phyloP scores from a whole-genome alignment of 192 early-diverging fungal genomes.

The Cladochytrium replicatum region DNA sequence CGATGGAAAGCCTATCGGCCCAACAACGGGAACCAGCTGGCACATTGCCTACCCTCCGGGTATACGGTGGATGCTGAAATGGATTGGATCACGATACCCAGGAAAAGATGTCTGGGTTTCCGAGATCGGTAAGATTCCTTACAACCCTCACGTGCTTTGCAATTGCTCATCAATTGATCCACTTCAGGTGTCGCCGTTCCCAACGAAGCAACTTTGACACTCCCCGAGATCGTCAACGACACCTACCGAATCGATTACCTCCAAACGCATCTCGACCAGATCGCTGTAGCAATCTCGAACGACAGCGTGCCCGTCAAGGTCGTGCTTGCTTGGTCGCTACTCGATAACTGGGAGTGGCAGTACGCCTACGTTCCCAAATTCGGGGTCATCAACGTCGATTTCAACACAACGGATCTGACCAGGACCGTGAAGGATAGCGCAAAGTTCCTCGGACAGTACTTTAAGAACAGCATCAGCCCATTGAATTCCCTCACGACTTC shows the following conservation, averaged over 20 bases:
- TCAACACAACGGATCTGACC: not conserved
- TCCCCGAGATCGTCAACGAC: conserved; percentile 6
- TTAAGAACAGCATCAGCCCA: not conserved
- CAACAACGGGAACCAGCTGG: not conserved
- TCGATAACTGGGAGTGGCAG: conserved; percentile 10
- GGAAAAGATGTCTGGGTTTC: conserved; percentile 2
- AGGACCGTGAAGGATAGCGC: conserved; percentile 4
- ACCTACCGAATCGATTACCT: conserved; percentile 1
- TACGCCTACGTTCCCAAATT: conserved; percentile 1
- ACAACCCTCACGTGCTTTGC: not conserved
- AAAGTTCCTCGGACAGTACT: not conserved
- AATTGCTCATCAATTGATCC: not conserved
- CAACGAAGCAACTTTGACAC: not conserved
- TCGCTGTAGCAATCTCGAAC: not conserved
- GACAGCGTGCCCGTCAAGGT: conserved; percentile 5
- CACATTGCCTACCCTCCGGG: not conserved
- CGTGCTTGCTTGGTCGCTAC: conserved; percentile 7
- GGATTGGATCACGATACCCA: not conserved
- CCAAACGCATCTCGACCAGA: not conserved
- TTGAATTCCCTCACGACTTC: not conserved
- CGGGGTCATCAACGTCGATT: conserved; percentile 6
- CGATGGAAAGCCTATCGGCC: not conserved
- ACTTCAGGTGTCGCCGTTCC: not conserved
- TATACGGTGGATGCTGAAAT: not conserved
- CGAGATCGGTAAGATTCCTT: conserved; percentile 1